Percentiles rank a stretch among this genome's conserved stretches.
These are phyloP conservation scores for Alnus rubra DNA, from an alignment of 306 rosid genomes.

Conservation along the genomic window DNA sequence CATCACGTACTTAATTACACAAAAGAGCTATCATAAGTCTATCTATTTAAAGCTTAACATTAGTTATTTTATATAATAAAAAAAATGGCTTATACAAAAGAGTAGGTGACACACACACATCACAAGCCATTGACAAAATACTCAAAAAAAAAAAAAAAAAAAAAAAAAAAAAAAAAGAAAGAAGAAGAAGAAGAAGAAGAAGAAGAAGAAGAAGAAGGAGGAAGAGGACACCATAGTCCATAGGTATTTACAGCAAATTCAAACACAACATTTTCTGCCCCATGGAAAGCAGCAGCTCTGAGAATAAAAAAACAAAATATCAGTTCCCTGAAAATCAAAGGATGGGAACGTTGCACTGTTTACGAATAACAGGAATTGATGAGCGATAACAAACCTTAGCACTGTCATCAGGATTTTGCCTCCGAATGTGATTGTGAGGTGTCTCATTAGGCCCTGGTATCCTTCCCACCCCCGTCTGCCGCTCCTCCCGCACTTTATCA, in stretches of 20 bases:
- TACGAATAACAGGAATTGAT: neutral
- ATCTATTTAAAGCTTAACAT: too few species aligned
- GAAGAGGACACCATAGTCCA: too few species aligned
- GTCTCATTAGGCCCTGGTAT: slow-evolving; percentile 46
- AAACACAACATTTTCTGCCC: slow-evolving; percentile 45
- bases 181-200: too few species aligned
- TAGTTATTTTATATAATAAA: too few species aligned
- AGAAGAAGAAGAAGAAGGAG: too few species aligned
- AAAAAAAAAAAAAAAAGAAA: too few species aligned
- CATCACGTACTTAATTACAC: too few species aligned
- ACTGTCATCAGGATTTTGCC: slow-evolving; percentile 34
- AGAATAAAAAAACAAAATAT: slow-evolving; percentile 29
- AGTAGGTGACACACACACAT: too few species aligned
- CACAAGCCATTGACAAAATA: too few species aligned
- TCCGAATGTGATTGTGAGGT: slow-evolving; percentile 26
- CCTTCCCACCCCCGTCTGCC: slow-evolving; percentile 55
- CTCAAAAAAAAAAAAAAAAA: too few species aligned
- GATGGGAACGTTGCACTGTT: neutral
- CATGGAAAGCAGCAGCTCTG: slow-evolving; percentile 81
- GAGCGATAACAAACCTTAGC: slow-evolving; percentile 45
- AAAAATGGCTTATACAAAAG: too few species aligned
- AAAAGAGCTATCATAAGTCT: too few species aligned
- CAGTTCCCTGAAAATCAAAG: slow-evolving; percentile 8
- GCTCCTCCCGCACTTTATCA: slow-evolving; percentile 73
- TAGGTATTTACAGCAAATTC: slow-evolving; percentile 57